phyloP scores from a whole-genome alignment of 1,284 basidiomycete species.

The Fistulina hepatica region DNA sequence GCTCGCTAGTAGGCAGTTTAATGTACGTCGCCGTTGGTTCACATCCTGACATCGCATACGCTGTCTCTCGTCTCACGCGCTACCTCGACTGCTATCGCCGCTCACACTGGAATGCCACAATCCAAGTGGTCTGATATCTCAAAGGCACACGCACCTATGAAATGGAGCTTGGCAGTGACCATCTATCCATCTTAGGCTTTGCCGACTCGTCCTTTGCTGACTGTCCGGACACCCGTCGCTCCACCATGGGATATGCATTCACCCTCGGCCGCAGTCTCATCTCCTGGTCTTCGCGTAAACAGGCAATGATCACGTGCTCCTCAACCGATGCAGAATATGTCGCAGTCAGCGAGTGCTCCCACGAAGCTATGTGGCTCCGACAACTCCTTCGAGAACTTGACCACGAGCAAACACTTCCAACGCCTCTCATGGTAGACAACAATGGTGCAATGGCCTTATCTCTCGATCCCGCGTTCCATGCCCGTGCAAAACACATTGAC shows the following conservation, averaged over 20 bases:
- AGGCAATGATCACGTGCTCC: constrained; percentile 25
- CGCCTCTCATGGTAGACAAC: too few species aligned
- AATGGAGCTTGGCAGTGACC: constrained; percentile 23
- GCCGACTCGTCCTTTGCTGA: too few species aligned
- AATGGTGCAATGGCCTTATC: not conserved
- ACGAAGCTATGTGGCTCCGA: too few species aligned
- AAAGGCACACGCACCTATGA: constrained; percentile 25
- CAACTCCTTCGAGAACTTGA: too few species aligned
- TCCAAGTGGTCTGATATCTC: constrained; percentile 31
- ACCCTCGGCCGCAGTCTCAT: constrained; percentile 16
- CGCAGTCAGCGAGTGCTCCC: too few species aligned
- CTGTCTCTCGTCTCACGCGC: constrained; percentile 26
- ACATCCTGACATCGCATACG: constrained; percentile 30
- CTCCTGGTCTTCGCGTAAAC: constrained; percentile 29
- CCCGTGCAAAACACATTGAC: constrained; percentile 32
- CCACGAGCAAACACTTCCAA: too few species aligned
- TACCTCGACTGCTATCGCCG: constrained; percentile 22
- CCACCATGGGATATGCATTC: constrained; percentile 16
- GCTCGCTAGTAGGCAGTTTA: constrained; percentile 24
- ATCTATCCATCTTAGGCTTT: too few species aligned
- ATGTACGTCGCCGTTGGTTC: constrained; percentile 28
- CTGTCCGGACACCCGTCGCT: too few species aligned
- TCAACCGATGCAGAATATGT: constrained; percentile 33
- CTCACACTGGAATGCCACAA: constrained; percentile 29
- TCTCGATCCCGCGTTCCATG: constrained; percentile 12